Evolutionary conservation across 192 early-diverging fungal genomes (phyloP).

Genomic region (Coemansia sp.): DNA sequence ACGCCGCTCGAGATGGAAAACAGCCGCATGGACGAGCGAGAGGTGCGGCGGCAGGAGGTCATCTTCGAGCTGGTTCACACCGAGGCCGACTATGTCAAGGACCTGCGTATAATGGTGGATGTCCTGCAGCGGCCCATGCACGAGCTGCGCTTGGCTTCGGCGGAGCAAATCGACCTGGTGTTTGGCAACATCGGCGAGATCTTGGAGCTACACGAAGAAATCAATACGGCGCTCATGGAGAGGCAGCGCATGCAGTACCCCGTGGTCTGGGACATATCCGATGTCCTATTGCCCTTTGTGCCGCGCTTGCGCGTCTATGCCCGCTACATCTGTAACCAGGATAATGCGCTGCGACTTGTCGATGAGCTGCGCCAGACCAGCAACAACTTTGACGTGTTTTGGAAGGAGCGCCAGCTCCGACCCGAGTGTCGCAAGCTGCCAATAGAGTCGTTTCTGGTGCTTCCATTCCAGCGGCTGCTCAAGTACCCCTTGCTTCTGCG

Average conservation of each 20-base stretch:
- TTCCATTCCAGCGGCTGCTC: slow-evolving; percentile 63
- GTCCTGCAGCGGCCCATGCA: slow-evolving; percentile 58
- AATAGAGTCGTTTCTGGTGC: slow-evolving; percentile 55
- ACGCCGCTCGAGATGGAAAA: slow-evolving; percentile 59
- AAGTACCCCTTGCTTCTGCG: slow-evolving; percentile 60
- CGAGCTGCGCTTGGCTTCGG: slow-evolving; percentile 47
- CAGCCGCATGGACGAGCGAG: slow-evolving; percentile 61
- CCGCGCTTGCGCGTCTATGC: slow-evolving; percentile 52
- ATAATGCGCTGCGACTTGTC: slow-evolving; percentile 54
- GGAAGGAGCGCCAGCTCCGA: slow-evolving; percentile 52
- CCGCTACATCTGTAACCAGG: slow-evolving; percentile 59
- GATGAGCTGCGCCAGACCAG: slow-evolving; percentile 46
- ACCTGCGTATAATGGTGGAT: slow-evolving; percentile 79
- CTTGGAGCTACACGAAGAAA: slow-evolving; percentile 53
- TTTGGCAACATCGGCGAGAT: slow-evolving; percentile 57
- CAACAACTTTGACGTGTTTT: slow-evolving; percentile 52
- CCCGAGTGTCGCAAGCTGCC: slow-evolving; percentile 57
- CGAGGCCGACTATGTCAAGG: slow-evolving; percentile 86
- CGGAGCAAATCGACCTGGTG: slow-evolving; percentile 48
- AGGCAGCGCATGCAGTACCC: slow-evolving; percentile 58
- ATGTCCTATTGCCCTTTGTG: slow-evolving; percentile 55
- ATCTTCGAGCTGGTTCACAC: slow-evolving; percentile 91
- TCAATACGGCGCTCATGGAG: slow-evolving; percentile 56
- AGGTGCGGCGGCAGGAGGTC: slow-evolving; percentile 88
- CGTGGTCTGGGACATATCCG: slow-evolving; percentile 55